phyloP scores from a whole-genome alignment of 495 filamentous ascomycete species.

The Copromyces sp. region DNA sequence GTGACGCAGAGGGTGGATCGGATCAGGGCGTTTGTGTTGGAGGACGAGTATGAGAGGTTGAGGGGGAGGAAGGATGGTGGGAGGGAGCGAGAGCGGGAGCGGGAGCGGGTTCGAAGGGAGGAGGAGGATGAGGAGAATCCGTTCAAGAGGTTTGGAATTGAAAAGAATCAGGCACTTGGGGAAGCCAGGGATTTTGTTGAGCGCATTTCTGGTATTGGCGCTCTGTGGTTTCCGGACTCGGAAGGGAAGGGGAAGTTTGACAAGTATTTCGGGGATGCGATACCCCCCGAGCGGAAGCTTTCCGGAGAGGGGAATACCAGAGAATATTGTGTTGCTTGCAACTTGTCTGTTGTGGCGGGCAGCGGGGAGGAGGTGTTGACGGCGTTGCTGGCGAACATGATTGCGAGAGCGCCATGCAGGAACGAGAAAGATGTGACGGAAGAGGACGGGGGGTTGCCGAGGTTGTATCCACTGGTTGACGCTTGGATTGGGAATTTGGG shows the following conservation, averaged over 20 bases:
- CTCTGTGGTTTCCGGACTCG: constrained; percentile 18
- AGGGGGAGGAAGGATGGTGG: not conserved
- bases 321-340: constrained; percentile 33
- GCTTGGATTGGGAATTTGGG: constrained; percentile 26
- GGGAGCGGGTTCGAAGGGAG: not conserved
- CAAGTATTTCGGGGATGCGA: constrained; percentile 13
- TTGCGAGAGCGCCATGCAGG: constrained; percentile 15
- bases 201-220: constrained; percentile 23
- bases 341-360: constrained; percentile 32
- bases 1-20: constrained; percentile 1
- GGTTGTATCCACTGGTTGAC: constrained; percentile 26
- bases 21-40: not conserved
- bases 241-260: constrained; percentile 15
- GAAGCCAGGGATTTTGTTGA: constrained; percentile 19
- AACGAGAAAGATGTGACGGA: not conserved
- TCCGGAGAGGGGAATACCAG: not conserved
- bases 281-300: constrained; percentile 13
- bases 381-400: constrained; percentile 26
- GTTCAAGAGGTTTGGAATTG: constrained; percentile 10
- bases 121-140: constrained; percentile 5
- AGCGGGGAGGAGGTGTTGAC: constrained; percentile 21
- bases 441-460: constrained; percentile 17
- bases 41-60: not conserved
- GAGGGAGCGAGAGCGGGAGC: not conserved
- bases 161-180: not conserved